Percentiles rank a stretch among this genome's conserved stretches.
phyloP scores from a whole-genome alignment of 495 filamentous ascomycete genomes.

The Bacidia gigantensis region DNA sequence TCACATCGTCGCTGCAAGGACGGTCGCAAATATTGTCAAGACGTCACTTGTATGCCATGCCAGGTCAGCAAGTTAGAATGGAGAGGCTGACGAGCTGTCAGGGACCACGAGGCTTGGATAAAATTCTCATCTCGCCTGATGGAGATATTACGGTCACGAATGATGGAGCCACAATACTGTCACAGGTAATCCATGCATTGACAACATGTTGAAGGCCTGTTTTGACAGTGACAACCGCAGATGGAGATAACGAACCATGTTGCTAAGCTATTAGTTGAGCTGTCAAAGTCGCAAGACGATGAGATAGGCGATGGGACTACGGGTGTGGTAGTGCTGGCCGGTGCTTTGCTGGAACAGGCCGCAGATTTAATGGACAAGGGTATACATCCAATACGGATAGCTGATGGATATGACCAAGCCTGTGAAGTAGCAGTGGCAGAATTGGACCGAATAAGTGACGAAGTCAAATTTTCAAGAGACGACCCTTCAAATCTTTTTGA shows the following conservation, averaged over 20 bases:
- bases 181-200: too few species aligned
- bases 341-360: constrained; percentile 91
- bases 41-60: constrained; percentile 55
- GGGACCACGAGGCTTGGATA: constrained; percentile 93
- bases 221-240: too few species aligned
- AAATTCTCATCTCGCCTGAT: constrained; percentile 97
- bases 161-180: constrained; percentile 92
- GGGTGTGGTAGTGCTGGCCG: constrained; percentile 91
- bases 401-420: constrained; percentile 92
- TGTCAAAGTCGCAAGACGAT: constrained; percentile 98
- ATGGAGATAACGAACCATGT: constrained; percentile 99
- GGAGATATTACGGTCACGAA: constrained; percentile 99
- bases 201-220: too few species aligned
- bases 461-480: constrained; percentile 66
- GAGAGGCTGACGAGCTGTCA: constrained; percentile 23
- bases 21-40: constrained; percentile 93
- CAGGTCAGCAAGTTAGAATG: neutral
- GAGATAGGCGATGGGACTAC: constrained; percentile 99
- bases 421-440: constrained; percentile 91
- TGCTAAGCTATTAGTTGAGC: constrained; percentile 87
- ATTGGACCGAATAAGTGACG: constrained; percentile 85
- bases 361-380: constrained; percentile 98
- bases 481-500: constrained; percentile 72
- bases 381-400: constrained; percentile 96
- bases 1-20: constrained; percentile 91